Evolutionary conservation across 2,329 filamentous ascomycete genomes (phyloP), one percentile per base, ranked within the genome.

Genomic region (Sporothrix phasma): DNA sequence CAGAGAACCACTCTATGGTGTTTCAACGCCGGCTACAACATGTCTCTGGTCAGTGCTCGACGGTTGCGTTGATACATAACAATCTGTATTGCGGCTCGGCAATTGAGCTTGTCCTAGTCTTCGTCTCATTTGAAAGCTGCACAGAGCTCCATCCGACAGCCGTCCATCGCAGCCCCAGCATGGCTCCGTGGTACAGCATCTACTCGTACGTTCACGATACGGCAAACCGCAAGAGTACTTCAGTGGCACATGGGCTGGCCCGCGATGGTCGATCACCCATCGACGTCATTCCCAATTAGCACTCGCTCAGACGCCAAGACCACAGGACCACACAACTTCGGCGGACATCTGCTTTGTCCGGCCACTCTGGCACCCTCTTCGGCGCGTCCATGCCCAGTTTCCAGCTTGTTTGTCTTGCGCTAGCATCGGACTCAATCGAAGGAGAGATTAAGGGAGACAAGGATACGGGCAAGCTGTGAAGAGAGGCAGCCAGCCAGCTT

Each of bases 251-350:
- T 49, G 45, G 22, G 19, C 34, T 41, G 34, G 56, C 29, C 29
- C 31, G 26, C 29, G 22, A 60, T 61, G n/a, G 49, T 53, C 43
- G 62, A 64, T 66, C 59, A 31, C 45, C 37, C 39, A 29, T 29
- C 65, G 65, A 66, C 63, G 63, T 66, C 65, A 66, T 66, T 53
- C 60, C 53, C 59, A 65, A 66, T 62, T 45, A 56, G 62, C 34
- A 11, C 43, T 62, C 19, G 62, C 60, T 53, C 54, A 19, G 15
- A 22, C 47, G 65, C 65, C 59, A 66, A 60, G 61, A 56, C 45
- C 58, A 26, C 56, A 22, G 37, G 54, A 37, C 51, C 64, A 60
- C 59, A 58, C 29, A 43, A 53, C 41, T 39, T 62, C 51, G 49
- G 41, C 24, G 59, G 53, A 11, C 29, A 43, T 47, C 31, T 47